These are phyloP conservation scores for Vachellia collinsii DNA, from an alignment of 306 rosid species.

Conservation along the genomic window DNA sequence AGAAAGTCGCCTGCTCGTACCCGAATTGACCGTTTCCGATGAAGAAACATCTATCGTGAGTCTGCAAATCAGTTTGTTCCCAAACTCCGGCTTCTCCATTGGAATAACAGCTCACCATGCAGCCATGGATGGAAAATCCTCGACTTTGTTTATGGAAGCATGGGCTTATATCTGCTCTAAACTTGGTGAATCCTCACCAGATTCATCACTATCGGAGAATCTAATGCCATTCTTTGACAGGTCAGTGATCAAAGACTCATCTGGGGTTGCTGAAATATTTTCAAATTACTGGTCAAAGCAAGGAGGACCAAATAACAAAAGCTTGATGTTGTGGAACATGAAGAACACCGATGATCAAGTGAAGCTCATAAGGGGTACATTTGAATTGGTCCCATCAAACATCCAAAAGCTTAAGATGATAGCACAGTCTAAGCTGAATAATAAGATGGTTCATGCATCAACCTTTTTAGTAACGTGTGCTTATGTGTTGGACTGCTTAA, in stretches of 20 bases:
- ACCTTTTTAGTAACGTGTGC: constrained; percentile 15
- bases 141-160: constrained; percentile 34
- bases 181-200: neutral
- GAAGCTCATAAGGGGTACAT: constrained; percentile 28
- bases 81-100: neutral
- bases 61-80: constrained; percentile 33
- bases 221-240: constrained; percentile 42
- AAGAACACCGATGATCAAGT: neutral
- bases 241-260: neutral
- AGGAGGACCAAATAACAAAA: neutral
- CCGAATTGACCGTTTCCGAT: neutral
- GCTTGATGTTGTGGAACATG: neutral
- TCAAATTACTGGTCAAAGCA: constrained; percentile 13
- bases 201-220: neutral
- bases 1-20: constrained; percentile 28
- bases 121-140: constrained; percentile 14
- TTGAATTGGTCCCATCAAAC: constrained; percentile 21
- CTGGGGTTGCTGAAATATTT: constrained; percentile 29
- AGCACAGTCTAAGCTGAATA: neutral
- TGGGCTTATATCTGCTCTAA: constrained; percentile 45
- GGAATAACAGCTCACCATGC: constrained; percentile 36
- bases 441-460: constrained; percentile 30
- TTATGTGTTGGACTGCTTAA: too few relatives aligned
- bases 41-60: constrained; percentile 10
- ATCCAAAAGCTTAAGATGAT: constrained; percentile 3